Base-by-base conservation (phyloP, 192 early-diverging fungal species). In the Diversispora epigaea region DNA sequence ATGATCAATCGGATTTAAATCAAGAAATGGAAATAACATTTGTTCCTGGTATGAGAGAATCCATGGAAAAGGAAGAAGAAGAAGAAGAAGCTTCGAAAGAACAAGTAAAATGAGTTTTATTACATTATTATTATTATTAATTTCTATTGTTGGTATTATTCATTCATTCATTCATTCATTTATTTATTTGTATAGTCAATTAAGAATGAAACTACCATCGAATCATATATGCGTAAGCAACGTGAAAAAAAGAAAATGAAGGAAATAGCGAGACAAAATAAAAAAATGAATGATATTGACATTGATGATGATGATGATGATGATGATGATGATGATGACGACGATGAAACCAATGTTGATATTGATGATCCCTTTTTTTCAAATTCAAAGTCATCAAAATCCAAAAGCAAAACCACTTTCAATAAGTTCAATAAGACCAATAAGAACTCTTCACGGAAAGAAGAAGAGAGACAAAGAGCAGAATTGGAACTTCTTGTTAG, bases 21-120 rank as follows among this genome's bases (percentile, higher is more conserved):
- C 81, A 88, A 39, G 94, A 95, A 32, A 89, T 97, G 93, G 94
- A 99, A 80, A 97, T 99, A 68, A 96, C 96, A 12, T 99, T 99
- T 76, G 87, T 92, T 15, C 95, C 97, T 39, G 97, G 95, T 40
- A 79, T 98, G 54, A 93, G 89, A 74, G 92, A 94, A 77, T 83
- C 25, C 25, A 32, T 32, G 25, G 25, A 32, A 32, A 32, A 32
- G 25, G 25, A 32, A 2, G 25, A 32, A 32, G 25, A 32, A 32
- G 25, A 32, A 32, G 25, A 32, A 32, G n/a, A 81, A 32, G 86
- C 86, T 0, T 86, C 86, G 44, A 84, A 86, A n/a, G 73, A 89
- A 85, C 72, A 82, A 87, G 57, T 85, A 71, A n/a, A 57, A 58
- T 71, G 11, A 41, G 25, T 52, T 45, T 10, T 12, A 50, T 49